A percentile compares a stretch with the other conserved stretches of the same genome.
phyloP scores from a whole-genome alignment of 495 filamentous ascomycete genomes.

The Podospora fimiseda region DNA sequence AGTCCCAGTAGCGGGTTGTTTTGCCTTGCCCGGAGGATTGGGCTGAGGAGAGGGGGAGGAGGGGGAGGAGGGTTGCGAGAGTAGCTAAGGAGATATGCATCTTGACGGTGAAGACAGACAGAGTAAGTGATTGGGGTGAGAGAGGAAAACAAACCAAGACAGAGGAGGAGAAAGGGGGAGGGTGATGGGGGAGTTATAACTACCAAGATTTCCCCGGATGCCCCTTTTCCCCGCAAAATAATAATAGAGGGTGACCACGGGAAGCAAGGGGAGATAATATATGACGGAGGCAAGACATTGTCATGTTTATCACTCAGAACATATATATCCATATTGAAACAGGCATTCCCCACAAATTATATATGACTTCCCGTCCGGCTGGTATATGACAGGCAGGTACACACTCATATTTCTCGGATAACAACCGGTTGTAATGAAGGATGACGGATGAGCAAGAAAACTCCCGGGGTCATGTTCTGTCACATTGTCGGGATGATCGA shows the following conservation, averaged over 20 bases:
- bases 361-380: background rate
- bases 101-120: background rate
- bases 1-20: constrained; percentile 66
- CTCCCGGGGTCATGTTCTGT: background rate
- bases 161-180: no score
- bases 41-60: constrained; percentile 11
- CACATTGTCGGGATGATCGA: background rate
- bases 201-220: background rate
- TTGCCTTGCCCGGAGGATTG: constrained; percentile 38
- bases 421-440: background rate
- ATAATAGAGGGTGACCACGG: background rate
- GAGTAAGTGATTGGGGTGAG: background rate
- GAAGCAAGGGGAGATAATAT: background rate
- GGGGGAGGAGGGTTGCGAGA: constrained; percentile 18
- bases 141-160: background rate
- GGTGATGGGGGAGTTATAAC: no score
- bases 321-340: background rate
- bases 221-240: background rate
- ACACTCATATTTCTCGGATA: no score
- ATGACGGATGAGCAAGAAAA: background rate
- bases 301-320: background rate
- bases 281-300: background rate
- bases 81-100: constrained; percentile 23
- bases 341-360: background rate
- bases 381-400: background rate